phyloP scores from a whole-genome alignment of 352 stramenopile genomes.

The Saprolegnia parasitica region DNA sequence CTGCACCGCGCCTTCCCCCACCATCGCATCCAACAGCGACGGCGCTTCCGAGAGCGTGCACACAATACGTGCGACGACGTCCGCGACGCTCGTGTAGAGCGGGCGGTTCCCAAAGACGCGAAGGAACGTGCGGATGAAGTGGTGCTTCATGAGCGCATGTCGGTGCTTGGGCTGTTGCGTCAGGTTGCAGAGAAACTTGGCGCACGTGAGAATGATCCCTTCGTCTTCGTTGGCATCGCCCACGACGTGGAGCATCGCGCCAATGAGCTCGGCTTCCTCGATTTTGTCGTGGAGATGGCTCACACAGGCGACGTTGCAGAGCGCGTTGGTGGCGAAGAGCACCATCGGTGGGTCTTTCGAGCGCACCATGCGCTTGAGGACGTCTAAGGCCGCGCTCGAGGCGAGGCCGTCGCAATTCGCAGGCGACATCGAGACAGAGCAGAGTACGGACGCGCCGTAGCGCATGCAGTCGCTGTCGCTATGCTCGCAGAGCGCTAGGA shows the following conservation, averaged over 20 bases:
- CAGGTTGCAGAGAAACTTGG: conserved; percentile 67
- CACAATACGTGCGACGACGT: conserved; percentile 61
- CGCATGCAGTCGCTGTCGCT: conserved; percentile 65
- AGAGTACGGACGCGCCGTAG: conserved; percentile 65
- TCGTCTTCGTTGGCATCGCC: conserved; percentile 38
- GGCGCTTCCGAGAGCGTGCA: conserved; percentile 65
- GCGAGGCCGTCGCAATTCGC: conserved; percentile 75
- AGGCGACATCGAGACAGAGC: conserved; percentile 58
- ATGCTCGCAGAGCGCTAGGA: conserved; percentile 66
- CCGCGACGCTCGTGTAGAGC: conserved; percentile 38
- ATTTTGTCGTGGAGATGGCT: conserved; percentile 64
- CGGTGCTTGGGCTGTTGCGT: conserved; percentile 55
- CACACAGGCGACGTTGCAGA: conserved; percentile 72
- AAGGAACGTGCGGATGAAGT: conserved; percentile 46
- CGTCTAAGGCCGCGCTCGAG: conserved; percentile 55
- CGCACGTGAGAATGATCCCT: conserved; percentile 54
- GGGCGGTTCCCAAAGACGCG: conserved; percentile 37
- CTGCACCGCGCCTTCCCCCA: conserved; percentile 47
- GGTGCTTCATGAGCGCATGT: conserved; percentile 51
- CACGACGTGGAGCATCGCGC: conserved; percentile 52
- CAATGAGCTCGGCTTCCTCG: conserved; percentile 48
- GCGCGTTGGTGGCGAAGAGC: conserved; percentile 63
- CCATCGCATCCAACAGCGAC: conserved; percentile 44
- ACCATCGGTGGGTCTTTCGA: conserved; percentile 55
- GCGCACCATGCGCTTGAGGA: conserved; percentile 55